A percentile compares a stretch with the other conserved stretches of the same genome.
phyloP scores from a whole-genome alignment of 2,329 filamentous ascomycete genomes.

The Colletotrichum lupini region DNA sequence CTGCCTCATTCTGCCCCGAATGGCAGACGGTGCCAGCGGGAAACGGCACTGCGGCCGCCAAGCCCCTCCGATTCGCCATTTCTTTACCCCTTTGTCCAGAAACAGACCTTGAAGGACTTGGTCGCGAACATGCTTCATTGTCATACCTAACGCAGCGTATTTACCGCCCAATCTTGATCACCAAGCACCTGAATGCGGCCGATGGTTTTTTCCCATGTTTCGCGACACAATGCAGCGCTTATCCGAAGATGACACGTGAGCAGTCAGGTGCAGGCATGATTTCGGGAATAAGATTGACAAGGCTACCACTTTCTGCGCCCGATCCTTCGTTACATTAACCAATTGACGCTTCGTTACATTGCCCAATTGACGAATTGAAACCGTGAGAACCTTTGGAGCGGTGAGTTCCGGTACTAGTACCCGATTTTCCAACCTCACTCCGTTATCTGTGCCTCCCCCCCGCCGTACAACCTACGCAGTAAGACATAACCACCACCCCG shows the following conservation, averaged over 20 bases:
- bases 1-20: too few species aligned
- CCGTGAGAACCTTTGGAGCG: constrained; percentile 9
- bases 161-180: neutral
- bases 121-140: neutral
- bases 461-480: too few species aligned
- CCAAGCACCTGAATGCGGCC: constrained; percentile 9
- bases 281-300: constrained; percentile 7
- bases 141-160: neutral
- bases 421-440: neutral
- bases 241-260: constrained; percentile 24
- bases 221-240: neutral
- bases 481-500: too few species aligned
- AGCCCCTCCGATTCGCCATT: constrained; percentile 14
- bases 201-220: neutral
- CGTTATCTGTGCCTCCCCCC: neutral
- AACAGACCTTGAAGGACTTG: neutral
- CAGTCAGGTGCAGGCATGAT: constrained; percentile 26
- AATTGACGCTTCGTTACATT: neutral
- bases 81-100: neutral
- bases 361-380: constrained; percentile 1
- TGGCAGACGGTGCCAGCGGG: neutral
- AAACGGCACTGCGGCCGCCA: neutral
- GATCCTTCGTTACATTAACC: neutral
- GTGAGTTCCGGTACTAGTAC: constrained; percentile 19
- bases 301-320: neutral